phyloP scores from a whole-genome alignment of 1,284 basidiomycete species.

The Heterobasidion parviporum region DNA sequence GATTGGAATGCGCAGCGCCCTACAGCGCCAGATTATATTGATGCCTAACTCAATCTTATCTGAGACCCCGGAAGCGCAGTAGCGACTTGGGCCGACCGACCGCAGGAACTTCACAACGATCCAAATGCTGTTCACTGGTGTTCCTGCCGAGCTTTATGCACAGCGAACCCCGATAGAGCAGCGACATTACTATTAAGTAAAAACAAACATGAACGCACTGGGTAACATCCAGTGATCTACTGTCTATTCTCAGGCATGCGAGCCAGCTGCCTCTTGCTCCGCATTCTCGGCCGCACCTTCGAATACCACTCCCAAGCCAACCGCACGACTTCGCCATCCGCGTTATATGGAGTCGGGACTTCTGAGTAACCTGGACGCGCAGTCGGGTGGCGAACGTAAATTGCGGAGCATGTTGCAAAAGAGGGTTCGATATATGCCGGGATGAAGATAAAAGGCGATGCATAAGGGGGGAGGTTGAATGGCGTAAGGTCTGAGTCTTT shows the following conservation, averaged over 20 bases:
- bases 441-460: constrained; percentile 90
- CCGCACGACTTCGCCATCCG: constrained; percentile 84
- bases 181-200: not conserved
- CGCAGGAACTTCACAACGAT: too few relatives aligned
- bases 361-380: constrained; percentile 89
- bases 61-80: too few relatives aligned
- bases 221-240: constrained; percentile 6
- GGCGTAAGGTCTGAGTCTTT: constrained; percentile 37
- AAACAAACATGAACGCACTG: not conserved
- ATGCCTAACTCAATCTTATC: too few relatives aligned
- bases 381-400: constrained; percentile 95
- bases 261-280: constrained; percentile 59
- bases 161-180: not conserved
- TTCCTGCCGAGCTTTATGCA: too few relatives aligned
- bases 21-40: too few relatives aligned
- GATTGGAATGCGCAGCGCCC: too few relatives aligned
- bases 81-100: too few relatives aligned
- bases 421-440: constrained; percentile 92
- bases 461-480: constrained; percentile 86
- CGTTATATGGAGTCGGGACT: constrained; percentile 89
- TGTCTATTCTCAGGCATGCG: constrained; percentile 60
- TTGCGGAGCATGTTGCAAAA: constrained; percentile 85
- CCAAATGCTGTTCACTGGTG: too few relatives aligned
- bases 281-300: constrained; percentile 60
- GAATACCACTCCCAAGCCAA: constrained; percentile 92